Base-by-base conservation (phyloP, 1,284 basidiomycete species). In the Tausonia pullulans region DNA sequence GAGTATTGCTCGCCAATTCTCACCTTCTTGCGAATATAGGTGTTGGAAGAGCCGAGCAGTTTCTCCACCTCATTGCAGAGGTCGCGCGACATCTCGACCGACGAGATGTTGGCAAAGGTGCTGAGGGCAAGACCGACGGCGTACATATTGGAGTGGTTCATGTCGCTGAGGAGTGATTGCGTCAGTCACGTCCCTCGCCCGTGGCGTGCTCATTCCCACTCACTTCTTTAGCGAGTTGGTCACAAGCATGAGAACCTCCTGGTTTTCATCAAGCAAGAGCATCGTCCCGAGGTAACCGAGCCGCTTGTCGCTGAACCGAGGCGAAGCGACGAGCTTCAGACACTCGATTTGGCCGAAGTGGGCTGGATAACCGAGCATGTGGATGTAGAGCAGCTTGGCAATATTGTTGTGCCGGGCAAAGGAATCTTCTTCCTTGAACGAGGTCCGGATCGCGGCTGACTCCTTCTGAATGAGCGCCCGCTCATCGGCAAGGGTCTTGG, bases 321-420 rank as follows among this genome's bases (percentile, higher is more conserved):
- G 92, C 70, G 91, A 92, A n/a, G 96, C 96, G 55, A 98, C 96
- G 61, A 99, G 86, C 78, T 98, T 98, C 69, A 99, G 82, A 78
- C 96, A 99, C 80, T 98, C 96, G 75, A 99, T 98, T 81, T 99
- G 96, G 60, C 96, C 96, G 74, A 98, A 99, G 76, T 99, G 96
- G 44, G 96, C 96, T 3, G 95, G 93, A 66, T 96, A 98, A 65
- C 96, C 96, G 40, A 99, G 87, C 96, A 99, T 98, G 77, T 98
- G 94, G 76, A 99, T 98, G 80, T 99, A 98, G 68, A 99, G 85
- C 39, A 98, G 83, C 76, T 98, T 98, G 67, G 95, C 94, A 74
- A 98, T 88, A 79, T 96, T 97, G 81, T 98, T 92, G 77, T 98
- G 89, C 65, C 94, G 86, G 67, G 89, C 82, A 77, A 87, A 89